phyloP scores from a whole-genome alignment of 768 basidiomycete species.

The Lactifluus pinguis region DNA sequence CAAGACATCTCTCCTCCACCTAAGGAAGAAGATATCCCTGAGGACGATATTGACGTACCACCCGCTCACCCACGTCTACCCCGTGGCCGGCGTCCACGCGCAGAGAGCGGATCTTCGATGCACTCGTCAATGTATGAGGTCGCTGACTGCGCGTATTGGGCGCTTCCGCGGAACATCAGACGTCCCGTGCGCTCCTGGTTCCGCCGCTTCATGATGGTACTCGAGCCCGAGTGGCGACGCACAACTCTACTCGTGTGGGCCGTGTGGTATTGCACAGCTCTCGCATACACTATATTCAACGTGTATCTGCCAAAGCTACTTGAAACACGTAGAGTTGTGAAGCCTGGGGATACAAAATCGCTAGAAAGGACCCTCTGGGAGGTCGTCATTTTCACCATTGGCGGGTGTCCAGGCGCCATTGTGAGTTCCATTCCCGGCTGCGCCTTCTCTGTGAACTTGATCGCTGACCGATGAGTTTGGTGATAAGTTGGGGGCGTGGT shows the following conservation, averaged over 20 bases:
- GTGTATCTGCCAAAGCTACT: slow-evolving; percentile 82
- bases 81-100: neutral
- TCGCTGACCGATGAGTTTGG: neutral
- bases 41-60: neutral
- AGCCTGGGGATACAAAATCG: slow-evolving; percentile 30
- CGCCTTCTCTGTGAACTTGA: neutral
- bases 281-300: slow-evolving; percentile 89
- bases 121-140: slow-evolving; percentile 38
- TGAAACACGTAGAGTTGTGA: slow-evolving; percentile 40
- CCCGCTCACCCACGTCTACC: slow-evolving; percentile 11
- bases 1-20: neutral
- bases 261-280: slow-evolving; percentile 65
- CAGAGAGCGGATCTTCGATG: slow-evolving; percentile 13
- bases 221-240: slow-evolving; percentile 64
- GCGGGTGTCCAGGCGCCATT: slow-evolving; percentile 77
- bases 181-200: slow-evolving; percentile 61
- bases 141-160: slow-evolving; percentile 34
- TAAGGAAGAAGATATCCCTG: neutral
- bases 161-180: slow-evolving; percentile 46
- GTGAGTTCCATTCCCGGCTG: slow-evolving; percentile 35
- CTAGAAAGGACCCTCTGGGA: slow-evolving; percentile 68
- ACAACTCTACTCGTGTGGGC: slow-evolving; percentile 77
- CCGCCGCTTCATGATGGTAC: slow-evolving; percentile 57
- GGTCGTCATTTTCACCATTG: slow-evolving; percentile 77
- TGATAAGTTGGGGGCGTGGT: slow-evolving; percentile 69